phyloP scores from a whole-genome alignment of 2,329 filamentous ascomycete species.

The Eurotiales sp. region DNA sequence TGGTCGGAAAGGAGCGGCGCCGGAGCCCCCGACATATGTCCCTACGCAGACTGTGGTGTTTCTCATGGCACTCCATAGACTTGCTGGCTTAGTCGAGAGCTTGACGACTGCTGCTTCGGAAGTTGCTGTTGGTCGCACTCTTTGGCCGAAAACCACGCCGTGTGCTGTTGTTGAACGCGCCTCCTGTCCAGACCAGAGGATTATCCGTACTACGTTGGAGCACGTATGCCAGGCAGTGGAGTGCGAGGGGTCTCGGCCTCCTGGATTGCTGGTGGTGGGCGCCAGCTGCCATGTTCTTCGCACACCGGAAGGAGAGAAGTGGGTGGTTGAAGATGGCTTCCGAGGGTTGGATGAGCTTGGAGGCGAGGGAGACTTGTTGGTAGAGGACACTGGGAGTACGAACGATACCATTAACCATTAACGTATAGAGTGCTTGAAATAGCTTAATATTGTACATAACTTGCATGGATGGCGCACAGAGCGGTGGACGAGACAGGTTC shows the following conservation, averaged over 20 bases:
- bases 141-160: conserved; percentile 73
- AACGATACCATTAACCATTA: no score
- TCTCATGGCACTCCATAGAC: conserved; percentile 88
- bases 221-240: conserved; percentile 80
- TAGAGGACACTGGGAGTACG: background rate
- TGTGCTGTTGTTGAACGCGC: conserved; percentile 92
- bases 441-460: background rate
- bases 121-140: background rate
- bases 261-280: conserved; percentile 82
- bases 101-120: conserved; percentile 46
- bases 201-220: conserved; percentile 81
- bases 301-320: conserved; percentile 58
- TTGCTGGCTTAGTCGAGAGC: conserved; percentile 68
- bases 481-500: no score
- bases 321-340: conserved; percentile 87
- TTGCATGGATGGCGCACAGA: background rate
- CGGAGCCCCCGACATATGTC: conserved; percentile 75
- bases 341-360: conserved; percentile 60
- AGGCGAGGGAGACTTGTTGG: conserved; percentile 20
- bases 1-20: conserved; percentile 79
- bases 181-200: conserved; percentile 88
- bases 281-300: conserved; percentile 75
- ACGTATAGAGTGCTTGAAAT: no score
- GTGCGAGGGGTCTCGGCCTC: conserved; percentile 81
- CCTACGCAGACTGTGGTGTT: conserved; percentile 81